Percentiles rank a stretch among this genome's conserved stretches.
Evolutionary conservation across 2,329 filamentous ascomycete species (phyloP).

Genomic region (Clarireedia sp.): DNA sequence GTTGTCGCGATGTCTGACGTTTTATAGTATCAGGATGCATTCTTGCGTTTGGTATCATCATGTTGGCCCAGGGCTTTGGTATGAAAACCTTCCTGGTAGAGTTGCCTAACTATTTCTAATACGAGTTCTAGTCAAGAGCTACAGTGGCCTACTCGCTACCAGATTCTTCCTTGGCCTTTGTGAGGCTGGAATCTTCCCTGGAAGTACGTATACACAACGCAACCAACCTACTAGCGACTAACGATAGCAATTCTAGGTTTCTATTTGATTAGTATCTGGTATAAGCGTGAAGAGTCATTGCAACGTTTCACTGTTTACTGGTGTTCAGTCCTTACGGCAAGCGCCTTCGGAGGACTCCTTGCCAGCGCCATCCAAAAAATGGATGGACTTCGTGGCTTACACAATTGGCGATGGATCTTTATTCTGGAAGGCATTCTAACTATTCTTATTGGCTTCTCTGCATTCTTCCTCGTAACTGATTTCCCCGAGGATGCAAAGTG

Average conservation of each 20-base stretch:
- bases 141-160: conserved; percentile 55
- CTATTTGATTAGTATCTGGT: conserved; percentile 78
- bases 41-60: neutral
- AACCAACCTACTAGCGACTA: too few relatives aligned
- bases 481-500: conserved; percentile 68
- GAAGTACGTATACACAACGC: conserved; percentile 40
- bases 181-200: conserved; percentile 53
- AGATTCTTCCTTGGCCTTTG: conserved; percentile 54
- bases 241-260: conserved; percentile 49
- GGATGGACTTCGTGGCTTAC: conserved; percentile 57
- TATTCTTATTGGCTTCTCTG: conserved; percentile 45
- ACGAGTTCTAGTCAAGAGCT: conserved; percentile 37
- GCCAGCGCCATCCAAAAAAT: conserved; percentile 79
- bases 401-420: conserved; percentile 73
- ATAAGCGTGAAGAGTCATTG: conserved; percentile 74
- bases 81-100: neutral
- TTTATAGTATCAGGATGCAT: conserved; percentile 1
- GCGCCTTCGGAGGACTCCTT: conserved; percentile 74
- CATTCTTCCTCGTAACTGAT: conserved; percentile 58
- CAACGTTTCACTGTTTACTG: conserved; percentile 94
- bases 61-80: neutral
- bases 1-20: neutral
- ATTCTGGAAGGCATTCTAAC: conserved; percentile 66
- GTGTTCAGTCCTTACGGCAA: conserved; percentile 65
- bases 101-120: neutral